A percentile compares a stretch with the other conserved stretches of the same genome.
Conservation (phyloP, 2,329 filamentous ascomycete genomes). For the Dactylonectria macrodidyma region DNA sequence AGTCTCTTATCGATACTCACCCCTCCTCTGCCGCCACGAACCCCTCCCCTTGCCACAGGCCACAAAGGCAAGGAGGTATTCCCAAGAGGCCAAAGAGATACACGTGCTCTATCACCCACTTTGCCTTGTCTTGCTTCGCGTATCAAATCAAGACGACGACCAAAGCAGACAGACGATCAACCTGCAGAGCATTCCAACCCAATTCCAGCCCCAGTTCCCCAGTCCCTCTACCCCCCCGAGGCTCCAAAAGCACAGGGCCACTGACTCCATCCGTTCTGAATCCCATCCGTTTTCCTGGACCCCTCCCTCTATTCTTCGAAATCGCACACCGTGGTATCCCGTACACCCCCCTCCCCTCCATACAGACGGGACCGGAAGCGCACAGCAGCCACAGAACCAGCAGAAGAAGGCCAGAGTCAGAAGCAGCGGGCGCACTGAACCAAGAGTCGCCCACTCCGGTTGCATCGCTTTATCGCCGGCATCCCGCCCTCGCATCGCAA, state of each 20-base stretch:
- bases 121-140: not conserved
- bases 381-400: constrained; percentile 31
- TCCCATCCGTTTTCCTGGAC: constrained; percentile 6
- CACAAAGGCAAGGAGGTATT: not conserved
- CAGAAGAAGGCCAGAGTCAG: constrained; percentile 4
- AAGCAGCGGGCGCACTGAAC: constrained; percentile 42
- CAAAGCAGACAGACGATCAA: constrained; percentile 29
- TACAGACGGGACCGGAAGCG: constrained; percentile 30
- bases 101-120: constrained; percentile 4
- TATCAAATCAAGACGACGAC: constrained; percentile 28
- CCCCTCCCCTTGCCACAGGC: constrained; percentile 29
- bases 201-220: constrained; percentile 45
- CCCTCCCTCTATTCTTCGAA: constrained; percentile 3
- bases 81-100: not conserved
- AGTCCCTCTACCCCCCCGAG: constrained; percentile 23
- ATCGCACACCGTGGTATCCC: constrained; percentile 8
- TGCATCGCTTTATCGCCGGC: constrained; percentile 39
- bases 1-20: constrained; percentile 24
- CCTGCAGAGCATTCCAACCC: constrained; percentile 37
- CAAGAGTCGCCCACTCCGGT: constrained; percentile 37
- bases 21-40: constrained; percentile 22
- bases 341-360: constrained; percentile 33
- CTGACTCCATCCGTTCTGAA: constrained; percentile 12
- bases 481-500: constrained; percentile 17
- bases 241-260: constrained; percentile 18